Evolutionary conservation across 2,329 filamentous ascomycete species (phyloP).

Genomic region (Fusarium verticillioides): DNA sequence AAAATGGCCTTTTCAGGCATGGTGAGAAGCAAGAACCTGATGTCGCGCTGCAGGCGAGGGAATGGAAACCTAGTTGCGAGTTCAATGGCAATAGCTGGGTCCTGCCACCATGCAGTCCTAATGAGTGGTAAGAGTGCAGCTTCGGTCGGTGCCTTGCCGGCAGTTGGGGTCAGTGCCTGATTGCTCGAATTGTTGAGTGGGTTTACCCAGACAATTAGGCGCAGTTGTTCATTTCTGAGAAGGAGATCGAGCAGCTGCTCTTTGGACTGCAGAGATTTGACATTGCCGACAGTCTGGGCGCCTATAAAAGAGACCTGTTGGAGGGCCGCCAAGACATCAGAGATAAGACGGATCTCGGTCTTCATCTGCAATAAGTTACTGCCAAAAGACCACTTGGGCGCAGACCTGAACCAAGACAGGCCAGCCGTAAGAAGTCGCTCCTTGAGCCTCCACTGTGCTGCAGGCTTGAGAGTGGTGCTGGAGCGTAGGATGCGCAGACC

Average conservation of each 20-base stretch:
- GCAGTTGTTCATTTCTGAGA: conserved; percentile 84
- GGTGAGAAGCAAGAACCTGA: conserved; percentile 82
- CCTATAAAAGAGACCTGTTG: conserved; percentile 72
- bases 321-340: conserved; percentile 77
- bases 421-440: conserved; percentile 89
- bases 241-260: conserved; percentile 85
- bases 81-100: conserved; percentile 87
- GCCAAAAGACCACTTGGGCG: conserved; percentile 93
- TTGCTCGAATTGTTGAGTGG: conserved; percentile 72
- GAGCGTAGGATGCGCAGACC: conserved; percentile 81
- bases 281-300: conserved; percentile 60
- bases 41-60: conserved; percentile 75
- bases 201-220: conserved; percentile 89
- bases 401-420: conserved; percentile 86
- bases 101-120: conserved; percentile 87
- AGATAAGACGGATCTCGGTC: conserved; percentile 85
- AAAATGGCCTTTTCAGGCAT: conserved; percentile 84
- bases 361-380: conserved; percentile 94
- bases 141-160: conserved; percentile 53
- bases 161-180: conserved; percentile 53
- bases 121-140: conserved; percentile 71
- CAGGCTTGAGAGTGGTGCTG: conserved; percentile 71
- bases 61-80: conserved; percentile 83
- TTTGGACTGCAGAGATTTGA: conserved; percentile 78
- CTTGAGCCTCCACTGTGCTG: conserved; percentile 83